Percentiles rank a stretch among this genome's conserved stretches.
These are phyloP conservation scores for Trametes meyenii DNA, from an alignment of 768 basidiomycete species.

Conservation along the genomic window DNA sequence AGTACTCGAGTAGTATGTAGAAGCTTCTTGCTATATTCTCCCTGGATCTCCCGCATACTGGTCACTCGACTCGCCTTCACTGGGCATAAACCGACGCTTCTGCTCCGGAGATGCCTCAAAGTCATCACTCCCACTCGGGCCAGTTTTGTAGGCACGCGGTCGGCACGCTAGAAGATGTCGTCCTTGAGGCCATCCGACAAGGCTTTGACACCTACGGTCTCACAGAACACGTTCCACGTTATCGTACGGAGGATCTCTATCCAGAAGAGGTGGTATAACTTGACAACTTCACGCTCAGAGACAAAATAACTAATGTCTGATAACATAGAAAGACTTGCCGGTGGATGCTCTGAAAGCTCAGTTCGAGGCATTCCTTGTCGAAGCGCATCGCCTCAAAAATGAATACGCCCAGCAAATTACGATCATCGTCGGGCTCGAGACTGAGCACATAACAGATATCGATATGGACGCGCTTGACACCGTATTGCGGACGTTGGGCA, in stretches of 20 bases:
- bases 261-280: constrained; percentile 81
- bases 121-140: constrained; percentile 91
- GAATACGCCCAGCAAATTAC: constrained; percentile 65
- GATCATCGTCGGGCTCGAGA: constrained; percentile 89
- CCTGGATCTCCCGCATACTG: no score
- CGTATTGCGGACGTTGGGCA: constrained; percentile 51
- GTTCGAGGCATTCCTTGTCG: constrained; percentile 73
- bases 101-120: constrained; percentile 53
- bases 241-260: constrained; percentile 79
- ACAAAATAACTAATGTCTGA: constrained; percentile 13
- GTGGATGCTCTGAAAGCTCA: constrained; percentile 56
- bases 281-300: background rate
- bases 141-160: constrained; percentile 91
- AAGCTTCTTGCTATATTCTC: no score
- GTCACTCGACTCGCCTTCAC: no score
- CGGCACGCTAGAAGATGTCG: constrained; percentile 80
- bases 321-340: constrained; percentile 55
- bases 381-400: constrained; percentile 77
- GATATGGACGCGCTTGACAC: constrained; percentile 63
- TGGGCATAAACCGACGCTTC: no score
- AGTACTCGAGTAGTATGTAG: no score
- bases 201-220: constrained; percentile 84
- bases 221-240: constrained; percentile 93
- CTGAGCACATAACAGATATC: constrained; percentile 77
- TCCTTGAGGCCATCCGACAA: constrained; percentile 75